phyloP scores from a whole-genome alignment of 140 eudicot genomes.

The Ambrosia hybrid region DNA sequence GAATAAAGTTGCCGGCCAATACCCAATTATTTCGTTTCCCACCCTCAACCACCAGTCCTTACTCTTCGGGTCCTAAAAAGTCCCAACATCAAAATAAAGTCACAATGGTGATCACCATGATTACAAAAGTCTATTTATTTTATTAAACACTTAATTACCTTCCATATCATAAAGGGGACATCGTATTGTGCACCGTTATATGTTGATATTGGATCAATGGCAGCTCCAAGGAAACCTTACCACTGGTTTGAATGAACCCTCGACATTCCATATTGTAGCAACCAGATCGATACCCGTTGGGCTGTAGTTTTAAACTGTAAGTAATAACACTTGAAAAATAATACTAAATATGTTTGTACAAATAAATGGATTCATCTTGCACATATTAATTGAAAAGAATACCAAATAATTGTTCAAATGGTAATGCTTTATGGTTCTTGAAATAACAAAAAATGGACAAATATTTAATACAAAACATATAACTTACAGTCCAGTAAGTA shows the following conservation, averaged over 20 bases:
- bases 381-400: too few species aligned
- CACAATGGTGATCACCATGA: too few species aligned
- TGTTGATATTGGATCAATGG: slow-evolving; percentile 41
- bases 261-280: slow-evolving; percentile 52
- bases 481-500: slow-evolving; percentile 43
- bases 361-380: too few species aligned
- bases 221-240: slow-evolving; percentile 43
- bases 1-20: slow-evolving; percentile 57
- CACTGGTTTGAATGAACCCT: slow-evolving; percentile 46
- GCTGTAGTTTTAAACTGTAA: slow-evolving; percentile 22
- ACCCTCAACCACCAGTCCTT: slow-evolving; percentile 46
- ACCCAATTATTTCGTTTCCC: slow-evolving; percentile 40
- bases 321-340: too few species aligned
- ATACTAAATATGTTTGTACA: too few species aligned
- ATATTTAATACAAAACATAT: too few species aligned
- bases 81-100: background rate
- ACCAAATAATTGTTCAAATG: too few species aligned
- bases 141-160: slow-evolving; percentile 26
- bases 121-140: background rate
- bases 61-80: slow-evolving; percentile 39
- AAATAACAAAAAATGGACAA: background rate
- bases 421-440: background rate
- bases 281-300: slow-evolving; percentile 41
- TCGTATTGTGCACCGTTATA: slow-evolving; percentile 43
- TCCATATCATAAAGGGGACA: slow-evolving; percentile 39